These are phyloP conservation scores for Trichoderma sp. DNA, from an alignment of 2,329 filamentous ascomycete species.

Conservation along the genomic window DNA sequence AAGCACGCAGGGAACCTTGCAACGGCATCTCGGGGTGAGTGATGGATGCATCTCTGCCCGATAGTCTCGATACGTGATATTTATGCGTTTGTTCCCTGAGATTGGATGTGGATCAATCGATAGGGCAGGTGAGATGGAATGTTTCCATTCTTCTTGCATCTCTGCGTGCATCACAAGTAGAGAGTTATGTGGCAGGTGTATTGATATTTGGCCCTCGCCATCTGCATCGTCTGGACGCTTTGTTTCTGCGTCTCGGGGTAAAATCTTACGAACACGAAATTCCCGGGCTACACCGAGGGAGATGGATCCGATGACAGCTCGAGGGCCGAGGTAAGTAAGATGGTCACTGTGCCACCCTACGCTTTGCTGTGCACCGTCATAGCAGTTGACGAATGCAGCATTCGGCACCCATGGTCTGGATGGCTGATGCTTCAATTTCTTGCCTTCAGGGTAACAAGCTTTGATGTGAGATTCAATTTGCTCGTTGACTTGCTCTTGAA, in stretches of 20 bases:
- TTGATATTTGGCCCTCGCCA: constrained; percentile 81
- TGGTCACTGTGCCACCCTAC: constrained; percentile 95
- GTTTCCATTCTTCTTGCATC: constrained; percentile 98
- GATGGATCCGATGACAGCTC: constrained; percentile 84
- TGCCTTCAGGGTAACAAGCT: constrained; percentile 66
- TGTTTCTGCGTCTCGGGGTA: constrained; percentile 60
- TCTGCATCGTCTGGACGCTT: constrained; percentile 56
- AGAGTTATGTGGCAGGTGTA: constrained; percentile 93
- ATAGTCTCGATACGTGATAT: constrained; percentile 92
- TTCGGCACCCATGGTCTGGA: constrained; percentile 78
- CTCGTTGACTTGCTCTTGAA: constrained; percentile 75
- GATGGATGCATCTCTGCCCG: constrained; percentile 75
- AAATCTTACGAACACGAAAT: constrained; percentile 80
- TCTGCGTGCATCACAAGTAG: constrained; percentile 95
- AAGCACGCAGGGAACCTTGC: constrained; percentile 68
- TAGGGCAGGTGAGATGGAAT: constrained; percentile 74
- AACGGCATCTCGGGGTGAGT: constrained; percentile 77
- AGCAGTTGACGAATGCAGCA: constrained; percentile 93
- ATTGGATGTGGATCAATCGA: constrained; percentile 85
- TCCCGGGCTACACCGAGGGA: constrained; percentile 91
- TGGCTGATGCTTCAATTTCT: constrained; percentile 79
- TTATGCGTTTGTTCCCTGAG: constrained; percentile 79
- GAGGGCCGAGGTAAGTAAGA: constrained; percentile 88
- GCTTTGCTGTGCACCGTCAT: constrained; percentile 76
- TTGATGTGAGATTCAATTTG: constrained; percentile 75